Percentiles rank a stretch among this genome's conserved stretches.
Conservation (phyloP, 257 asterid genomes). For the Solanum medicagineum region DNA sequence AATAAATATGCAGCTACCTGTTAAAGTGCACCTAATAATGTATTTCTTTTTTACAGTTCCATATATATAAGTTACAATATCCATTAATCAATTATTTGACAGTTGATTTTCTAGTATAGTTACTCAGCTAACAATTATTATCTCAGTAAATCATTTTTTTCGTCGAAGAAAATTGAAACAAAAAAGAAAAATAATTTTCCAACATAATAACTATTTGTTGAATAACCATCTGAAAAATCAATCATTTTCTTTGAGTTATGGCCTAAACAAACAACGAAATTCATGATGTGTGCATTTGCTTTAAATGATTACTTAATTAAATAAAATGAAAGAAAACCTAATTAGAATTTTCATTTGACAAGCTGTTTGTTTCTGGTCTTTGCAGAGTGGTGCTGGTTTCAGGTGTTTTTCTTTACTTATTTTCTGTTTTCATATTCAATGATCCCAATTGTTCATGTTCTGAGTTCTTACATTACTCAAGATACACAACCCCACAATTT, state of each 20-base stretch:
- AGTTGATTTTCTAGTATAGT: too few relatives aligned
- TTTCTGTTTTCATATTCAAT: conserved; percentile 6
- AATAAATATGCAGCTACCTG: background rate
- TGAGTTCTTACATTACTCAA: background rate
- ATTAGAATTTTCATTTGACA: background rate
- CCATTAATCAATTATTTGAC: background rate
- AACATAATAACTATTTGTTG: too few relatives aligned
- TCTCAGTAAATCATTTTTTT: too few relatives aligned
- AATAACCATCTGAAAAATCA: too few relatives aligned
- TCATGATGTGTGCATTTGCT: background rate
- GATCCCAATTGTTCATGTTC: conserved; percentile 2
- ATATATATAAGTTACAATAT: background rate
- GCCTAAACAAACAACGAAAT: background rate
- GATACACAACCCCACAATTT: background rate
- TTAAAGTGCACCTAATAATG: background rate
- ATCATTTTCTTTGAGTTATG: too few relatives aligned
- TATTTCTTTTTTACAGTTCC: background rate
- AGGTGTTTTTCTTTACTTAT: conserved; percentile 5
- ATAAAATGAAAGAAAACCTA: background rate
- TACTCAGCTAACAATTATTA: too few relatives aligned
- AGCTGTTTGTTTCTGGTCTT: background rate
- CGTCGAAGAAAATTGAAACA: too few relatives aligned
- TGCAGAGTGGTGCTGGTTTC: conserved; percentile 13
- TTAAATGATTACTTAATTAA: background rate
- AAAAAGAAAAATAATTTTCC: too few relatives aligned